phyloP scores from a whole-genome alignment of 2,329 filamentous ascomycete species.

The Pseudogymnoascus sp. region DNA sequence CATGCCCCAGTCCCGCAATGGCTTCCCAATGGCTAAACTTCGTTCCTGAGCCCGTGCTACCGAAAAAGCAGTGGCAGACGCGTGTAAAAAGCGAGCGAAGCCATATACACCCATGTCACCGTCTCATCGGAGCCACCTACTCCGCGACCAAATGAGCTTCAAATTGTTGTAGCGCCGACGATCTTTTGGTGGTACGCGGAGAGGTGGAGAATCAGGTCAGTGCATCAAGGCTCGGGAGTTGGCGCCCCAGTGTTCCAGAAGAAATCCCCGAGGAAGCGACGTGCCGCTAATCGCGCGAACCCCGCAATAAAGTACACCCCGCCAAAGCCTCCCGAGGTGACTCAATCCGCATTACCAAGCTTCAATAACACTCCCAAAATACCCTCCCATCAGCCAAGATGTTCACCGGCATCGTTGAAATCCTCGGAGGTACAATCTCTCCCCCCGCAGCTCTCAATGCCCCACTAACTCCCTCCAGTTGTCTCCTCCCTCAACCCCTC shows the following conservation, averaged over 20 bases:
- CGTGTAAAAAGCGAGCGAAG: neutral
- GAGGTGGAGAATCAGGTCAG: conserved; percentile 3
- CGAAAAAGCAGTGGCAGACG: neutral
- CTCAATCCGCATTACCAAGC: conserved; percentile 4
- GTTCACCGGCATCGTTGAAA: conserved; percentile 95
- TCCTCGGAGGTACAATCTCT: conserved; percentile 69
- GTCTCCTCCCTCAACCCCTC: conserved; percentile 73
- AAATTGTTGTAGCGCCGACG: conserved; percentile 4
- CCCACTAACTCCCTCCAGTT: conserved; percentile 43
- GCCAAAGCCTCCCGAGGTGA: conserved; percentile 5
- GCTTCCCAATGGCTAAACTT: conserved; percentile 9
- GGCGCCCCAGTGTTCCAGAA: conserved; percentile 8
- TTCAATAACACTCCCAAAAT: neutral
- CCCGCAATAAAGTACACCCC: conserved; percentile 8
- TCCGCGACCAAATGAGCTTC: neutral
- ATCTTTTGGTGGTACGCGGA: neutral
- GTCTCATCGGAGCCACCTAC: neutral
- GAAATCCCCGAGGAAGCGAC: conserved; percentile 5
- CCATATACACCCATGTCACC: conserved; percentile 3
- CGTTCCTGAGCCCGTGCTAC: neutral
- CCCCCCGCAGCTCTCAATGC: conserved; percentile 26
- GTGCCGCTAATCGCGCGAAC: conserved; percentile 5
- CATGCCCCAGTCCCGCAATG: neutral
- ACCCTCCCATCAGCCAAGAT: conserved; percentile 39
- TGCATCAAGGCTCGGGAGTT: conserved; percentile 4